A percentile compares a stretch with the other conserved stretches of the same genome.
Evolutionary conservation across 2,329 filamentous ascomycete species (phyloP).

Genomic region (Aspergillus uvarum): DNA sequence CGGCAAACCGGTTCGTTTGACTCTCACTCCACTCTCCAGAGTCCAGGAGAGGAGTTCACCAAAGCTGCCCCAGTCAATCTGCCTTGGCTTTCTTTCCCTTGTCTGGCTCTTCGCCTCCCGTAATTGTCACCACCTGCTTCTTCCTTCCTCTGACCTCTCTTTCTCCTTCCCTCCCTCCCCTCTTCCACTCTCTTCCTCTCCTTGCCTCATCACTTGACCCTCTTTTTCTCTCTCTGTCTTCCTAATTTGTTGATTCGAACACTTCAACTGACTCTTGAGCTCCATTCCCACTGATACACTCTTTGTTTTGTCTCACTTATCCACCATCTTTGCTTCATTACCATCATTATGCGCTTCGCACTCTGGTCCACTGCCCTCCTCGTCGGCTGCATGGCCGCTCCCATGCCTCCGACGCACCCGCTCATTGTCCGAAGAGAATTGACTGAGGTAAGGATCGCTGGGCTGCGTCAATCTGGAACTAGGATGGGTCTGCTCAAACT

Average conservation of each 20-base stretch:
- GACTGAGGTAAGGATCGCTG: slow-evolving; percentile 7
- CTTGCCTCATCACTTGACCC: not conserved
- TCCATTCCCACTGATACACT: not conserved
- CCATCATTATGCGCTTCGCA: slow-evolving; percentile 9
- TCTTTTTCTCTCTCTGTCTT: not conserved
- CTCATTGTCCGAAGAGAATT: not conserved
- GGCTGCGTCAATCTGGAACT: not conserved
- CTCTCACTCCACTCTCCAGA: too few relatives aligned
- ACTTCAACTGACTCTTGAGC: not conserved
- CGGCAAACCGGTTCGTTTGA: too few relatives aligned
- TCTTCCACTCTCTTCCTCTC: not conserved
- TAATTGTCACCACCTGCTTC: not conserved
- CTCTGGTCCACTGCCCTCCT: slow-evolving; percentile 6
- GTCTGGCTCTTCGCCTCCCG: not conserved
- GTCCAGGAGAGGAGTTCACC: too few relatives aligned
- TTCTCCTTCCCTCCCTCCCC: not conserved
- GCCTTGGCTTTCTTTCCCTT: not conserved
- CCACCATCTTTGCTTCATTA: not conserved
- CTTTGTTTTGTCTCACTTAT: not conserved
- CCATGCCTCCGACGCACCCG: slow-evolving; percentile 5
- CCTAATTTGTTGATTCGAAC: not conserved
- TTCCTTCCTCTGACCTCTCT: not conserved
- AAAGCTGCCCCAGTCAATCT: too few relatives aligned
- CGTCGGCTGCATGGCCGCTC: slow-evolving; percentile 11
- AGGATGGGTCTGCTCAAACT: not conserved